Evolutionary conservation across 2,329 filamentous ascomycete species (phyloP).

Genomic region (Arthrobotrys iridis): DNA sequence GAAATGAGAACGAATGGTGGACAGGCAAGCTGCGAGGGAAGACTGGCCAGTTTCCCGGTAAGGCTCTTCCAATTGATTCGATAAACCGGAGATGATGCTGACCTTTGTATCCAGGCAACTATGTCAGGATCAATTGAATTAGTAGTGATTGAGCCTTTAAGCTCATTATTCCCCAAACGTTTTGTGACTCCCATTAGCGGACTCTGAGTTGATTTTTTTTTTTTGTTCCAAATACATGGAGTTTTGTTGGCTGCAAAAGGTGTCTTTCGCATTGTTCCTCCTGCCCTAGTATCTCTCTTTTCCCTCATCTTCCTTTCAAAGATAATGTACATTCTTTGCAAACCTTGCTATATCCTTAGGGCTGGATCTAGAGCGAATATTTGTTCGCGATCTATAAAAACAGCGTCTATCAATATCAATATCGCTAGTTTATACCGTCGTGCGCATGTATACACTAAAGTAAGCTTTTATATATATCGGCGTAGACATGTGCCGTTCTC

Average conservation of each 20-base stretch:
- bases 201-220: slow-evolving; percentile 9
- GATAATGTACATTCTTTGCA: slow-evolving; percentile 37
- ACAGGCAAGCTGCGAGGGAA: slow-evolving; percentile 80
- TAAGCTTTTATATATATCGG: not conserved
- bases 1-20: slow-evolving; percentile 98
- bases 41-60: slow-evolving; percentile 90
- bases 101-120: slow-evolving; percentile 61
- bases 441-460: not conserved
- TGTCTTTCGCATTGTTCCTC: slow-evolving; percentile 26
- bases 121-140: slow-evolving; percentile 63
- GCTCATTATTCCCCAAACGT: slow-evolving; percentile 3
- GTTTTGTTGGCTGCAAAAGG: slow-evolving; percentile 52
- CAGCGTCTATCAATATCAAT: not conserved
- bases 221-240: slow-evolving; percentile 48
- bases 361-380: slow-evolving; percentile 24
- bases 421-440: not conserved
- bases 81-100: slow-evolving; percentile 63
- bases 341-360: not conserved
- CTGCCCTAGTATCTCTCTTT: not conserved
- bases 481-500: not conserved
- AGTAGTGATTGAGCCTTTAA: not conserved
- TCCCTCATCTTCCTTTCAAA: not conserved
- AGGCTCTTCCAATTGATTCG: slow-evolving; percentile 64
- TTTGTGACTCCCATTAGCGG: slow-evolving; percentile 14
- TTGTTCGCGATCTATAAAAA: not conserved